phyloP scores from a whole-genome alignment of 306 rosid species.

The Cucurbita pepo region DNA sequence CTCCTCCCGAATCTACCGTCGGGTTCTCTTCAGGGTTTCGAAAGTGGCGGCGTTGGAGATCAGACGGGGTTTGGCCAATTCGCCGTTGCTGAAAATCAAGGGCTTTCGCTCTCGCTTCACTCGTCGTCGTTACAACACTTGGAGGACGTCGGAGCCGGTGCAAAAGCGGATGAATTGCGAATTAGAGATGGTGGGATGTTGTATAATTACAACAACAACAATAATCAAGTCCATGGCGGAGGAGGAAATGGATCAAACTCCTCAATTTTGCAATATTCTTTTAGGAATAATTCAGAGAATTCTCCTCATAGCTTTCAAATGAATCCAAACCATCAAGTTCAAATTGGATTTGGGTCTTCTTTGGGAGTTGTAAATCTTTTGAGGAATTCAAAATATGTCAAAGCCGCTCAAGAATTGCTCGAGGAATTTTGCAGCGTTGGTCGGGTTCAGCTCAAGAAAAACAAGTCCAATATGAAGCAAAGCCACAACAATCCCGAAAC shows the following conservation, averaged over 20 bases:
- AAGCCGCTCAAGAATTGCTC: constrained; percentile 6
- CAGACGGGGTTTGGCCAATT: neutral
- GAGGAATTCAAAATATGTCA: constrained; percentile 9
- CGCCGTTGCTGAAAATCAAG: neutral
- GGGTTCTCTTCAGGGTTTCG: neutral
- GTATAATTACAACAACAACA: neutral
- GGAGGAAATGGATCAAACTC: neutral
- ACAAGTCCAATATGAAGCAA: neutral
- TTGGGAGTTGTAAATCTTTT: constrained; percentile 3
- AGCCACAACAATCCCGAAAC: neutral
- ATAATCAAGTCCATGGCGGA: neutral
- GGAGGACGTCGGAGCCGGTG: neutral
- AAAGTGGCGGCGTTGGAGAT: neutral
- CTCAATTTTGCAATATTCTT: constrained; percentile 5
- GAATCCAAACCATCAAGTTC: constrained; percentile 1
- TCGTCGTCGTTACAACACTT: constrained; percentile 11
- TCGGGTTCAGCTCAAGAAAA: constrained; percentile 7
- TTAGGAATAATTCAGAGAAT: constrained; percentile 2
- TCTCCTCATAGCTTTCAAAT: neutral
- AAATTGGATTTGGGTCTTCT: constrained; percentile 8
- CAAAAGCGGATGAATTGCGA: constrained; percentile 1
- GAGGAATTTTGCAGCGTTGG: constrained; percentile 14
- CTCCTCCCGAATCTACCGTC: constrained; percentile 2
- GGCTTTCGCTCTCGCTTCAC: constrained; percentile 8
- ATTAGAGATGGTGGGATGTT: constrained; percentile 1